phyloP scores from a whole-genome alignment of 2,329 filamentous ascomycete genomes.

The Alternaria hordeiaustralica region DNA sequence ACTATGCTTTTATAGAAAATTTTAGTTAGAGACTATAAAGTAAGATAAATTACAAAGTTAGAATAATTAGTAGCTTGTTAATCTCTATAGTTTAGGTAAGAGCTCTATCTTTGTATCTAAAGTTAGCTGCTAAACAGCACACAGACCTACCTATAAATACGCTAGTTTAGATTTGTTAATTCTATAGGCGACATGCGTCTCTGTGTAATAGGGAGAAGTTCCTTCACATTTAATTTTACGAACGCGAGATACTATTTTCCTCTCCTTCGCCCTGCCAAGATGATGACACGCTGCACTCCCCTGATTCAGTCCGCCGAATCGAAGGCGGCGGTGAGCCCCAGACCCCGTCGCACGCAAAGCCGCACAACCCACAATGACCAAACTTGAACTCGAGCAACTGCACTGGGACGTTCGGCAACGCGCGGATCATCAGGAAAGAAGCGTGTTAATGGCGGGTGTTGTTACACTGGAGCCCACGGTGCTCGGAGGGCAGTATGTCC shows the following conservation, averaged over 20 bases:
- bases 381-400: neutral
- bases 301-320: neutral
- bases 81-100: slow-evolving; percentile 18
- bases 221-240: slow-evolving; percentile 13
- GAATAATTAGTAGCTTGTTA: slow-evolving; percentile 13
- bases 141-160: slow-evolving; percentile 1
- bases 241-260: neutral
- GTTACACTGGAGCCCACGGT: neutral
- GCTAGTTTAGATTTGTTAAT: slow-evolving; percentile 3
- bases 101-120: neutral
- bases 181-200: slow-evolving; percentile 8
- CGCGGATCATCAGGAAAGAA: neutral
- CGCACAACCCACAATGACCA: neutral
- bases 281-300: neutral
- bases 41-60: neutral
- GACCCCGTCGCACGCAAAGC: neutral
- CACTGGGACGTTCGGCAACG: neutral
- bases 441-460: neutral
- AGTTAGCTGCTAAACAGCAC: neutral
- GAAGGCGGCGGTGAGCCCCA: neutral
- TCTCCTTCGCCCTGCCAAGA: neutral
- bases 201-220: slow-evolving; percentile 17
- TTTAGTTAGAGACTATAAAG: slow-evolving; percentile 10
- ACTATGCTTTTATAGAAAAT: slow-evolving; percentile 14
- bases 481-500: neutral